Evolutionary conservation across 345 rosid genomes (phyloP), one percentile per base, ranked within the genome.

Genomic region (Triadica sebifera): DNA sequence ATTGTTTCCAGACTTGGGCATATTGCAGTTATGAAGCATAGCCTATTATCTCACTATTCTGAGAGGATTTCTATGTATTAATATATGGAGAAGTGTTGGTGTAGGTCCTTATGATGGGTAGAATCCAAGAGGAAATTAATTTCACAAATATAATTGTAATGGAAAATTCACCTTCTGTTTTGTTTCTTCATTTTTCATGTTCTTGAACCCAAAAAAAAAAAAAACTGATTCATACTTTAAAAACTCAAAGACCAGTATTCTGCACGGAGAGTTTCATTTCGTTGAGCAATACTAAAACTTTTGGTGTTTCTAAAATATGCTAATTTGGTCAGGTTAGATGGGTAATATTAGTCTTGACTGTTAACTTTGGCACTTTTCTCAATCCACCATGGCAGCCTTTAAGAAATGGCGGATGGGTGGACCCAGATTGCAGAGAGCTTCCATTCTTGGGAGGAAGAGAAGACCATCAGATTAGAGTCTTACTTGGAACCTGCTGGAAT

Each of bases 341-440:
- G 15, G 64, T 59, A 25, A 29, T 29, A 1, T 29, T 29, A 29
- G 1, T 29, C 34, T 29, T 29, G 34, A 29, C 34, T 29, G 1
- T 29, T 29, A 29, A 29, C 34, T 29, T 1, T 29, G 34, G 34
- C 34, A 29, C 34, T 29, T 29, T 29, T 29, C 34, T 77, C 93
- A 85, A 72, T 78, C 84, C 29, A 91, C 98, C 25, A 86, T 89
- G 91, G 71, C 75, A 34, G 87, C 89, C 29, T 91, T 91, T 70
- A 94, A 82, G 87, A 91, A 90, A 78, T 91, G 94, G 94, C 87
- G 94, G 53, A 82, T 82, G 57, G 94, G 97, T 25, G 98, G 98
- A n/a, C 89, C 91, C 52, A 88, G 98, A 81, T 83, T 91, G 70
- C 90, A 89, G 71, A 87, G 87, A 83, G 93, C 96, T 75, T 89